Conservation (phyloP, 1,284 basidiomycete genomes). For the Prillingera fragicola region DNA sequence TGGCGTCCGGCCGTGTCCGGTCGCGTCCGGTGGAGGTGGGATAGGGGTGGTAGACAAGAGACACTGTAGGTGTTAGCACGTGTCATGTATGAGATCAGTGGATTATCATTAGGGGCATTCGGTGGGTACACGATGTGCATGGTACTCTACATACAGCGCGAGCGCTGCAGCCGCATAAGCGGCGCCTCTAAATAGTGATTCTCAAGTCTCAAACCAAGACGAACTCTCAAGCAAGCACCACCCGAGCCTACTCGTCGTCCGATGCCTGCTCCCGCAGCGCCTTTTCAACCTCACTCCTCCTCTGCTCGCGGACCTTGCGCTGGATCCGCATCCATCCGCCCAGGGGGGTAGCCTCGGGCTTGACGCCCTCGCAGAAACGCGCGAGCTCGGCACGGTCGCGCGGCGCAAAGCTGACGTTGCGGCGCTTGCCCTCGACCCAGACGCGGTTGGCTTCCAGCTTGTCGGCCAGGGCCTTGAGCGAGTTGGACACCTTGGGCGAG, state of each 20-base stretch:
- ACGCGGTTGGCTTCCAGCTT: constrained; percentile 74
- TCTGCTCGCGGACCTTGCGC: constrained; percentile 71
- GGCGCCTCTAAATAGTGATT: too few species aligned
- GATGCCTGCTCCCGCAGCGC: constrained; percentile 32
- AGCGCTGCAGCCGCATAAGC: too few species aligned
- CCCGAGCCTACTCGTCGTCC: constrained; percentile 13
- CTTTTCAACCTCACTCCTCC: constrained; percentile 58
- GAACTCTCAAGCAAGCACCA: background rate
- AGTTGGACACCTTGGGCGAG: constrained; percentile 50
- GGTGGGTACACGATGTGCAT: too few species aligned
- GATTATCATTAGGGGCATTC: too few species aligned
- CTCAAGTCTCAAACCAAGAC: too few species aligned
- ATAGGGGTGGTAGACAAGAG: too few species aligned
- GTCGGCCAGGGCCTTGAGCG: constrained; percentile 70
- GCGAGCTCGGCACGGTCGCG: constrained; percentile 63
- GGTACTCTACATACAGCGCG: background rate
- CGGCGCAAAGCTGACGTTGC: constrained; percentile 64
- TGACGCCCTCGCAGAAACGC: constrained; percentile 62
- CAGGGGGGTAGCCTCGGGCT: constrained; percentile 67
- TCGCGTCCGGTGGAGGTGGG: too few species aligned
- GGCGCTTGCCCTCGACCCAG: constrained; percentile 68
- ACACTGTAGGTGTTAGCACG: too few species aligned
- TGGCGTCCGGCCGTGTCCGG: too few species aligned
- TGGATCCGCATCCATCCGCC: constrained; percentile 73
- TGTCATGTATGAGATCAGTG: too few species aligned